Evolutionary conservation across 768 basidiomycete genomes (phyloP), one percentile per base, ranked within the genome.

Genomic region (Lentinula lateritia): DNA sequence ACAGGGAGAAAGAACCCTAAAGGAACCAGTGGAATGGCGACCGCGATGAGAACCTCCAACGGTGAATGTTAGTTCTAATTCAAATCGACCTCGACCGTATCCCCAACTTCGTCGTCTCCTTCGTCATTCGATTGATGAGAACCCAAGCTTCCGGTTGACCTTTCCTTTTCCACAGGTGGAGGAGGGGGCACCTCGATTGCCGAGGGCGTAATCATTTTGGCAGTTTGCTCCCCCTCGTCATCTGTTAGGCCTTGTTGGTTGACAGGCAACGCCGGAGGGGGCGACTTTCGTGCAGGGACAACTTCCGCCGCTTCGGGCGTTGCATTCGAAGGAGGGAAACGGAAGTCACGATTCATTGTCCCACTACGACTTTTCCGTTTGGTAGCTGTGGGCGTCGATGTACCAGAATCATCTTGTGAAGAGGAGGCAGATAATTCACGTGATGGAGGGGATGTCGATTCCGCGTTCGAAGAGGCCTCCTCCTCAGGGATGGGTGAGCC

Each of bases 121-220:
- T 86, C 82, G 36, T 84, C 87, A 20, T 72, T 67, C 18, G 72
- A 66, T n/a, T 35, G 41, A 8, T 59, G 66, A 61, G 72, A 74
- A 63, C 75, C 68, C 58, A 74, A 69, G 32, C 73, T 75, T 71
- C 91, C 88, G 73, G 92, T 90, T 57, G 75, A 69, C 38, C 73
- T 75, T 71, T 92, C 88, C 73, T 93, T 91, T 69, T 89, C 87
- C 13, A 90, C 80, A 0, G 88, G 89, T 28, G 90, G 89, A 3
- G 91, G 91, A 0, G 90, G 86, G 3, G 89, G 90, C 6, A 92
- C 87, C 68, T 92, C 89, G 12, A 89, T 87, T 57, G 76, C 85
- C 23, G 84, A 80, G 2, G 87, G 85, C 18, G 83, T 79, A 23
- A 87, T 75, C 3, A 86, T 73, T 28, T 64, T 70, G 5, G 73